Conservation (phyloP, 768 basidiomycete species). For the Hericium rajendrae region DNA sequence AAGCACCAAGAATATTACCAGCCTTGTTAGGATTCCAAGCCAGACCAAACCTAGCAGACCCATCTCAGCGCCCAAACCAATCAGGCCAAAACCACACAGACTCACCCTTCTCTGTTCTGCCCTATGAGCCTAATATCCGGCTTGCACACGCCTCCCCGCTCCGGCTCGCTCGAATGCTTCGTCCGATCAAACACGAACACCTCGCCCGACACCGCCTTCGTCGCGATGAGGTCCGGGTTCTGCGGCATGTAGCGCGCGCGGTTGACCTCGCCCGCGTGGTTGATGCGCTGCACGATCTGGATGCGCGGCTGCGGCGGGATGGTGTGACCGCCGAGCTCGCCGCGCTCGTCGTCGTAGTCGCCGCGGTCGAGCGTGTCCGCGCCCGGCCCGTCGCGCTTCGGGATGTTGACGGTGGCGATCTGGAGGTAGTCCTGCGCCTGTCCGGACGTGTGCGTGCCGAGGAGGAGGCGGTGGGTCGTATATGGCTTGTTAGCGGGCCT, state of each 20-base stretch:
- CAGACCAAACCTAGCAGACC: conserved; percentile 64
- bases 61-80: background rate
- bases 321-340: conserved; percentile 89
- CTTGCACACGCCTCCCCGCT: conserved; percentile 71
- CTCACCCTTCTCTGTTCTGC: conserved; percentile 88
- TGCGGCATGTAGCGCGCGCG: conserved; percentile 98
- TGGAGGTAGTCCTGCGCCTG: conserved; percentile 92
- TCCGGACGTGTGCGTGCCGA: conserved; percentile 95
- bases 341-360: conserved; percentile 86
- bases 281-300: conserved; percentile 87
- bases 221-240: conserved; percentile 94
- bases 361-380: conserved; percentile 70
- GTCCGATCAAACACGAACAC: conserved; percentile 95
- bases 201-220: conserved; percentile 85
- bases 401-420: conserved; percentile 90
- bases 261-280: conserved; percentile 93
- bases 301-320: conserved; percentile 80
- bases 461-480: conserved; percentile 85
- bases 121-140: conserved; percentile 89
- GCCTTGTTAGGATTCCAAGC: conserved; percentile 82
- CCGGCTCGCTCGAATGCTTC: conserved; percentile 91
- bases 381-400: conserved; percentile 65
- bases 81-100: conserved; percentile 6
- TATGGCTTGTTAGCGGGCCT: conserved; percentile 91
- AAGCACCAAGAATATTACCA: conserved; percentile 84